These are phyloP conservation scores for Moricandia moricandioides DNA, from an alignment of 345 rosid genomes.

Conservation along the genomic window DNA sequence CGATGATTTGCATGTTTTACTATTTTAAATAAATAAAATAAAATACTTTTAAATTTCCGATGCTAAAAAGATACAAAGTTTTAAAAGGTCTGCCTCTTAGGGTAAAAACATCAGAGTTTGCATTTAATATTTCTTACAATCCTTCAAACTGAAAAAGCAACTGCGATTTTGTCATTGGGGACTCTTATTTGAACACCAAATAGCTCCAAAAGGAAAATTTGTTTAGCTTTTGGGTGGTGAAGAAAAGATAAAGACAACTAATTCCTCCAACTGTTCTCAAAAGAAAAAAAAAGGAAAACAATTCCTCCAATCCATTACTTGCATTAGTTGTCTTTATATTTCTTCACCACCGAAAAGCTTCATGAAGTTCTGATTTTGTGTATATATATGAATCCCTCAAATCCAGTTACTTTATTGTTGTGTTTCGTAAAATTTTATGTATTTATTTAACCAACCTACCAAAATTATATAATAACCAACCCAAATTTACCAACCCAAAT, in stretches of 20 bases:
- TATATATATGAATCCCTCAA: too few species aligned
- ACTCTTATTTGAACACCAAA: conserved; percentile 34
- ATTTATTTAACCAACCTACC: neutral
- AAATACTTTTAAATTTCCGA: conserved; percentile 21
- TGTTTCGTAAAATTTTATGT: neutral
- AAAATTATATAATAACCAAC: neutral
- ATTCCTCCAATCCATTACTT: neutral
- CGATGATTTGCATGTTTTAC: conserved; percentile 71
- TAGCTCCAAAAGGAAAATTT: conserved; percentile 24
- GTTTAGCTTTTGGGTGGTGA: conserved; percentile 25
- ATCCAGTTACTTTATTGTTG: neutral
- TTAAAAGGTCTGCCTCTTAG: conserved; percentile 29
- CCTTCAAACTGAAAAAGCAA: conserved; percentile 32
- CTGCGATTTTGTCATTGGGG: conserved; percentile 48
- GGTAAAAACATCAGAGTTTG: conserved; percentile 23
- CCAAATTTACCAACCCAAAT: neutral
- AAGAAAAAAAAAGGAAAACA: neutral
- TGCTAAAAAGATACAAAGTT: conserved; percentile 11
- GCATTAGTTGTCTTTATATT: neutral
- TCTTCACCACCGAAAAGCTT: neutral
- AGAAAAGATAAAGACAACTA: conserved; percentile 30
- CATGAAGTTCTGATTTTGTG: neutral
- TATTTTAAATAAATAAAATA: conserved; percentile 13
- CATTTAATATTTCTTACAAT: conserved; percentile 23
- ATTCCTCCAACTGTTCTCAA: conserved; percentile 25